Evolutionary conservation across 2,329 filamentous ascomycete species (phyloP).

Genomic region (Chaetomiaceae sp.): DNA sequence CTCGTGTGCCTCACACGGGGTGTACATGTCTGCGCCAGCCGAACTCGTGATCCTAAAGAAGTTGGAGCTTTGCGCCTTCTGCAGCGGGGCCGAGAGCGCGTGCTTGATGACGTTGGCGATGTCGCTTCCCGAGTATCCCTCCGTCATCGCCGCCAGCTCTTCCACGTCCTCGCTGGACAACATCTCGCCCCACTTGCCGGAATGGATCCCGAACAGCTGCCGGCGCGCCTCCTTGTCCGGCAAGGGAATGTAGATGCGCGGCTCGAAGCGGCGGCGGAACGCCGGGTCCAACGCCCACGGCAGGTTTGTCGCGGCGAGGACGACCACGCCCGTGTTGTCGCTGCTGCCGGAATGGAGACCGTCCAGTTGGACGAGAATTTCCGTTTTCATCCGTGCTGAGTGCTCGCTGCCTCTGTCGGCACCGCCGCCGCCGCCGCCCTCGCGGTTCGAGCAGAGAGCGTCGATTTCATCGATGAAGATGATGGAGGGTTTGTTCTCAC

Average conservation of each 20-base stretch:
- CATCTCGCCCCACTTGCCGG: not conserved
- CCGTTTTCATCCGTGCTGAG: constrained; percentile 2
- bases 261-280: constrained; percentile 5
- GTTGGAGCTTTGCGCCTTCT: constrained; percentile 1
- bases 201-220: constrained; percentile 3
- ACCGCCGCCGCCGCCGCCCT: constrained; percentile 33
- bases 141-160: constrained; percentile 1
- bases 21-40: constrained; percentile 56
- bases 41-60: constrained; percentile 1
- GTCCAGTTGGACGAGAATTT: constrained; percentile 8
- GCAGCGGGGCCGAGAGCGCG: constrained; percentile 1
- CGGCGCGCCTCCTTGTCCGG: not conserved
- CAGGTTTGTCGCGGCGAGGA: constrained; percentile 5
- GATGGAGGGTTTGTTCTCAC: constrained; percentile 18
- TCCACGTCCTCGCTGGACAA: not conserved
- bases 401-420: constrained; percentile 57
- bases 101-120: constrained; percentile 2
- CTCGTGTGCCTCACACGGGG: constrained; percentile 90
- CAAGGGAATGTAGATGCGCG: constrained; percentile 7
- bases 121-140: constrained; percentile 10
- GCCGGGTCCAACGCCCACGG: constrained; percentile 10
- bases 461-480: constrained; percentile 32
- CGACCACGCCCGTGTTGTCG: constrained; percentile 4
- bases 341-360: constrained; percentile 59
- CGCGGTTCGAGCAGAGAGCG: constrained; percentile 9